Evolutionary conservation across 495 filamentous ascomycete genomes (phyloP).

Genomic region (Penicillium salamii): DNA sequence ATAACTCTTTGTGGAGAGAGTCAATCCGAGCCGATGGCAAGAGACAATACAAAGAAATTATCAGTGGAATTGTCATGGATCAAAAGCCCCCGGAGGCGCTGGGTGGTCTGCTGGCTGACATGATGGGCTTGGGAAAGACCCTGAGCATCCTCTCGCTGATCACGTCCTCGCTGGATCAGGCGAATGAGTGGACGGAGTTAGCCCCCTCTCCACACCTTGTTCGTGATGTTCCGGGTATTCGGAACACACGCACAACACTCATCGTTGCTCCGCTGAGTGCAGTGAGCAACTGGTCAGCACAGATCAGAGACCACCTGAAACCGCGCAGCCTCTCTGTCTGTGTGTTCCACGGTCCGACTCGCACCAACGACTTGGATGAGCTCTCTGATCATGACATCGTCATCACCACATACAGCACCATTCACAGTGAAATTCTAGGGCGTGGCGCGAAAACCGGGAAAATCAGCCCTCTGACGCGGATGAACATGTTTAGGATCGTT

Average conservation of each 20-base stretch:
- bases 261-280: conserved; percentile 87
- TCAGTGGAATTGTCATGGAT: conserved; percentile 65
- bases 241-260: conserved; percentile 77
- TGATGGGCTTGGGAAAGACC: conserved; percentile 98
- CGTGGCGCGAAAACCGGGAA: conserved; percentile 55
- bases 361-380: conserved; percentile 62
- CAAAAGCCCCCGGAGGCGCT: conserved; percentile 66
- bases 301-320: conserved; percentile 77
- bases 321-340: conserved; percentile 61
- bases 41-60: conserved; percentile 70
- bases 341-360: conserved; percentile 79
- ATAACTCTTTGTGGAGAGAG: conserved; percentile 73
- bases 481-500: conserved; percentile 93
- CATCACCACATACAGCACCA: conserved; percentile 85
- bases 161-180: conserved; percentile 56
- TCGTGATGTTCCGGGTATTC: conserved; percentile 43
- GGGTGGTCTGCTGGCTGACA: conserved; percentile 92
- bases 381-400: conserved; percentile 77
- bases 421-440: conserved; percentile 72
- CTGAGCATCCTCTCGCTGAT: conserved; percentile 81
- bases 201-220: conserved; percentile 29
- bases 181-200: conserved; percentile 49
- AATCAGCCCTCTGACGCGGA: conserved; percentile 63
- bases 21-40: conserved; percentile 49
- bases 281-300: conserved; percentile 87